Evolutionary conservation across 768 basidiomycete species (phyloP).

Genomic region (Dioszegia hungarica): DNA sequence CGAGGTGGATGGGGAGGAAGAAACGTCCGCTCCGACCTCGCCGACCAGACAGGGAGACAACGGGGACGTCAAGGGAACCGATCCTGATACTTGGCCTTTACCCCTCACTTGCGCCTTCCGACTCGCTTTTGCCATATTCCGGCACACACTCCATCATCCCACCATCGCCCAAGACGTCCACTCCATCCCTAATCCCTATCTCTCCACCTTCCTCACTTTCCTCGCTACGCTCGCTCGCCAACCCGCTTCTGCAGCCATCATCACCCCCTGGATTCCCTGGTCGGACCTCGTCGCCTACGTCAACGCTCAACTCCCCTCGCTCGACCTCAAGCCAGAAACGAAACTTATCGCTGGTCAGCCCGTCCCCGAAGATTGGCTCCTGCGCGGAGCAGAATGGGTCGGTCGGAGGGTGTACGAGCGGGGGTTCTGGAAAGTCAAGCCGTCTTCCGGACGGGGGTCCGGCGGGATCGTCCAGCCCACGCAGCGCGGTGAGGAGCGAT

Average conservation of each 20-base stretch:
- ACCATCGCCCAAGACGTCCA: slow-evolving; percentile 52
- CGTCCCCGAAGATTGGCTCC: slow-evolving; percentile 87
- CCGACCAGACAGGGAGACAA: background rate
- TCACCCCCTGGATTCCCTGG: slow-evolving; percentile 85
- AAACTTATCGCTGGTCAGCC: slow-evolving; percentile 66
- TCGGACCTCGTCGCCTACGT: slow-evolving; percentile 64
- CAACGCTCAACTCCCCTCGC: slow-evolving; percentile 54
- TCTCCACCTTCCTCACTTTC: slow-evolving; percentile 82
- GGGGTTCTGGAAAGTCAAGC: slow-evolving; percentile 80
- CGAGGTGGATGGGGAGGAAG: slow-evolving; percentile 24
- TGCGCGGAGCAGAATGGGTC: slow-evolving; percentile 96
- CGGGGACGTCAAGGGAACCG: slow-evolving; percentile 2
- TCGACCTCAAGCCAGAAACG: slow-evolving; percentile 43
- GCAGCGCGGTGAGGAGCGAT: slow-evolving; percentile 37
- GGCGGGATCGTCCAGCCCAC: slow-evolving; percentile 33
- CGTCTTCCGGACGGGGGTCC: slow-evolving; percentile 21
- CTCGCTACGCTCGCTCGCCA: slow-evolving; percentile 70
- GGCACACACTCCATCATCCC: slow-evolving; percentile 61
- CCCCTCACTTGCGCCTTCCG: slow-evolving; percentile 71
- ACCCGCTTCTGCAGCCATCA: slow-evolving; percentile 56
- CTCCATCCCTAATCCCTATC: slow-evolving; percentile 72
- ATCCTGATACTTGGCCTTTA: slow-evolving; percentile 52
- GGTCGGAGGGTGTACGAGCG: slow-evolving; percentile 83
- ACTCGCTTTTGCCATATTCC: slow-evolving; percentile 72
- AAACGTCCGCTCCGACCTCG: background rate